Base-by-base conservation (phyloP, 2,329 filamentous ascomycete species). In the Harringtonia aguacate region DNA sequence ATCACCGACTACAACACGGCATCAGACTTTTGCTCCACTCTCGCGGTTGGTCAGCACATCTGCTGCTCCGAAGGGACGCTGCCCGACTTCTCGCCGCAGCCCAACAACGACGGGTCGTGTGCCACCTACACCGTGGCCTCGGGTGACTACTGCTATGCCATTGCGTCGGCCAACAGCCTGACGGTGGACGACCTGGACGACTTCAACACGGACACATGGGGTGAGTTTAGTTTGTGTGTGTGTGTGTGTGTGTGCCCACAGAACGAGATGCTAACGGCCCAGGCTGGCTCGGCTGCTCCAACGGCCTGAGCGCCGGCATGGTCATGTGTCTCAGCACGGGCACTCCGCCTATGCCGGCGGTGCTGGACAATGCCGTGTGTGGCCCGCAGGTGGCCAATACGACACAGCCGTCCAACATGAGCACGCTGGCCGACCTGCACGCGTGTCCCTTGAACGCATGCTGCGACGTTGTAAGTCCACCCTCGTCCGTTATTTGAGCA, bases 161-260 rank as follows among this genome's bases (percentile, higher is more conserved):
- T 68, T 1, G 57, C 57, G 0, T 49, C 48, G n/a, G n/a, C 14
- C n/a, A 35, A 47, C 27, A 18, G 24, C 13, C 17, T 47, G 5
- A 42, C 35, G 12, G 18, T 43, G 2, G 22, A 31, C 18, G 35
- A 45, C 8, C n/a, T 47, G 2, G 22, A 42, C 10, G n/a, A 44
- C 5, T 53, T 54, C 10, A 66, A 66, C 51, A 60, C 57, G 41
- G 53, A 61, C 38, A 64, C 61, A 0, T 66, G 61, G 61, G 60
- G 58, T 27, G 24, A 27, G 24, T 27, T n/a, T n/a, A n/a, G n/a
- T n/a, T n/a, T n/a, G n/a, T n/a, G n/a, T n/a, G n/a, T n/a, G n/a
- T n/a, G n/a, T n/a, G n/a, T n/a, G n/a, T n/a, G n/a, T n/a, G n/a
- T n/a, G n/a, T n/a, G n/a, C n/a, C n/a, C n/a, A n/a, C n/a, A n/a